Conservation (phyloP, 208 protist genomes). For the Paratrypanosoma confusum region DNA sequence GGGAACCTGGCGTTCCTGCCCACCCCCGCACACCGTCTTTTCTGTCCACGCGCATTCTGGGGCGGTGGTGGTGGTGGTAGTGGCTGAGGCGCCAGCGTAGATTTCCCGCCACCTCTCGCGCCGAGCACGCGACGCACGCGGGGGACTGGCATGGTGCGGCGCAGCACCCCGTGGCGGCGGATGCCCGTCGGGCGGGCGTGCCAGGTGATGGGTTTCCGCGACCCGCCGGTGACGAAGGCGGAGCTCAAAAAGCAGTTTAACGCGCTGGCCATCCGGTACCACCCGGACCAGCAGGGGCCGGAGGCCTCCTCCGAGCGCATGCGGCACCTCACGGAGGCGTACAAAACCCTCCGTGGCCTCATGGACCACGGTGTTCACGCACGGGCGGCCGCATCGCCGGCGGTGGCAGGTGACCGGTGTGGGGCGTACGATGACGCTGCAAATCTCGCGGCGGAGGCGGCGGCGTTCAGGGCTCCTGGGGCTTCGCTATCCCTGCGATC, state of each 20-base stretch:
- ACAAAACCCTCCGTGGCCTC: constrained; percentile 44
- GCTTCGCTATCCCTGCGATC: constrained; percentile 42
- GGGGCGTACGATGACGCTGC: background rate
- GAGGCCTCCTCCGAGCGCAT: constrained; percentile 32
- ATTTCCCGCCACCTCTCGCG: too few species aligned
- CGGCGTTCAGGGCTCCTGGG: constrained; percentile 41
- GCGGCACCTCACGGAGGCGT: constrained; percentile 57
- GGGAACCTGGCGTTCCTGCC: too few species aligned
- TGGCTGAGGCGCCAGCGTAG: too few species aligned
- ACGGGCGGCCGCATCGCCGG: background rate
- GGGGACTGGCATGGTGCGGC: constrained; percentile 30
- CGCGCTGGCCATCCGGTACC: constrained; percentile 50
- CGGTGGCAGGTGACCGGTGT: background rate
- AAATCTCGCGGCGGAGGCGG: constrained; percentile 24
- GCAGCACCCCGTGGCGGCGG: constrained; percentile 11
- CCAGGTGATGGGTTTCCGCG: constrained; percentile 38
- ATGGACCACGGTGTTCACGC: constrained; percentile 30
- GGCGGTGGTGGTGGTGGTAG: too few species aligned
- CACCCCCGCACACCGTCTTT: too few species aligned
- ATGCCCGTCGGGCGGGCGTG: constrained; percentile 53
- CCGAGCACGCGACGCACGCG: too few species aligned
- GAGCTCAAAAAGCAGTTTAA: constrained; percentile 62
- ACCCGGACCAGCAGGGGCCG: constrained; percentile 57
- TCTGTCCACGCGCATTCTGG: too few species aligned
- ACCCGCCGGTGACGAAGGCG: constrained; percentile 33